phyloP scores from a whole-genome alignment of 257 asterid genomes.

The Jaltomata sinuosa region DNA sequence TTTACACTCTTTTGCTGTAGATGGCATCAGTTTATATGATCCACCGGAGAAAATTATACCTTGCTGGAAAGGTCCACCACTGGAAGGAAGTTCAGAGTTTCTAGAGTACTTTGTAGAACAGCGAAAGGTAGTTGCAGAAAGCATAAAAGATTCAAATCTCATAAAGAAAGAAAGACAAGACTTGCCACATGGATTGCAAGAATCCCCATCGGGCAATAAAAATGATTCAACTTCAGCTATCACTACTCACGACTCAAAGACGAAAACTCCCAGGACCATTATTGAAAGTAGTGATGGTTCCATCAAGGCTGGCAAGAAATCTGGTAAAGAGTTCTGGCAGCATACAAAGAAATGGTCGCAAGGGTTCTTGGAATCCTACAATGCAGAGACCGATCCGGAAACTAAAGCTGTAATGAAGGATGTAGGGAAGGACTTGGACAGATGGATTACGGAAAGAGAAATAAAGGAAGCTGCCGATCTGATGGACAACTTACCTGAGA shows the following conservation, averaged over 20 bases:
- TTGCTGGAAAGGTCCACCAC: conserved; percentile 82
- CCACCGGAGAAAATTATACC: conserved; percentile 86
- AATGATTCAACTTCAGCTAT: conserved; percentile 11
- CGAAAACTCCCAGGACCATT: conserved; percentile 48
- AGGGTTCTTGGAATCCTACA: conserved; percentile 70
- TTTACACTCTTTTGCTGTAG: conserved; percentile 19
- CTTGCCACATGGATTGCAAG: conserved; percentile 19
- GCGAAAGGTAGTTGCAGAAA: conserved; percentile 32
- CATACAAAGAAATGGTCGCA: conserved; percentile 96
- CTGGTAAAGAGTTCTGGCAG: conserved; percentile 88
- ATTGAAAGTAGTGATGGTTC: conserved; percentile 94
- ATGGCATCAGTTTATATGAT: conserved; percentile 84
- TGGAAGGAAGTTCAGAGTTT: conserved; percentile 59
- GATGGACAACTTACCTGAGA: conserved; percentile 67
- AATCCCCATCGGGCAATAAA: conserved; percentile 29
- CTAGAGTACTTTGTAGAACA: conserved; percentile 36
- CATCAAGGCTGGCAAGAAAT: conserved; percentile 56
- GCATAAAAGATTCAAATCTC: conserved; percentile 24
- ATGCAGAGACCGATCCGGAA: conserved; percentile 82
- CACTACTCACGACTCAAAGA: conserved; percentile 13
- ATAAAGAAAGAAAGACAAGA: conserved; percentile 22
- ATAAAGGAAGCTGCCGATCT: conserved; percentile 76
- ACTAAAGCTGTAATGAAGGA: conserved; percentile 67
- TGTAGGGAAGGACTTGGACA: conserved; percentile 84
- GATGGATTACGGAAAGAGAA: conserved; percentile 96